Base-by-base conservation (phyloP, 2,329 filamentous ascomycete genomes). In the Emericellopsis atlantica region DNA sequence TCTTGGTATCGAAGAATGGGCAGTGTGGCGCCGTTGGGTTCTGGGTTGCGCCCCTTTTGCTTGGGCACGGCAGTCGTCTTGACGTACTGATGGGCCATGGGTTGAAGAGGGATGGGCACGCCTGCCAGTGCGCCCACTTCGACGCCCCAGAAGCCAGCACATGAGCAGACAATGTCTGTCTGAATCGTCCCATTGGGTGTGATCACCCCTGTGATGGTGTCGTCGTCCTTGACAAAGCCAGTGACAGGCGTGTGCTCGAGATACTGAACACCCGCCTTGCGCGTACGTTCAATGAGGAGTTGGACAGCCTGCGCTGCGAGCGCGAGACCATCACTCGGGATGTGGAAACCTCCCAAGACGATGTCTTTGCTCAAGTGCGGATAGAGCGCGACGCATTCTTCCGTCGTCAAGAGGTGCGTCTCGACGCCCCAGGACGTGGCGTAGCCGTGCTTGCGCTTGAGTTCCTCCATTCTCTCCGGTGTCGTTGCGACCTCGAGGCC, bases 71-170 rank as follows among this genome's bases (percentile, higher is more conserved):
- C 45, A 0, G 69, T 76, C 0, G 76, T 80, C 56, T 79, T 80
- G 39, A 63, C 76, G 46, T 81, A 81, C 46, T 81, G 76, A 41
- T 81, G 76, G 0, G 67, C 76, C 43, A 81, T 64, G 4, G 76
- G 76, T 1, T 78, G 63, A 5, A 81, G 55, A 6, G 76, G 76
- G 18, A 81, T 66, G 2, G 67, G 58, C 11, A 79, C 49, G 5
- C 67, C 75, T 34, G 72, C 65, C 75, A 81, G 76, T 6, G 68
- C 70, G 18, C 76, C 76, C 6, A 81, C 61, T 51, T 81, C 76
- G 7, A 79, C 76, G 10, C 76, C 76, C 76, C 76, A 81, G 54
- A 81, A 77, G 0, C 76, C 76, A 6, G 74, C 76, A 45, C 76
- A 81, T 2, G 74, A 79, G 32, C 81, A 56, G 39, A 80, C 62